Percentiles rank a stretch among this genome's conserved stretches.
These are phyloP conservation scores for Yarrowia hollandica DNA, from an alignment of 805 yeast genomes.

Conservation along the genomic window DNA sequence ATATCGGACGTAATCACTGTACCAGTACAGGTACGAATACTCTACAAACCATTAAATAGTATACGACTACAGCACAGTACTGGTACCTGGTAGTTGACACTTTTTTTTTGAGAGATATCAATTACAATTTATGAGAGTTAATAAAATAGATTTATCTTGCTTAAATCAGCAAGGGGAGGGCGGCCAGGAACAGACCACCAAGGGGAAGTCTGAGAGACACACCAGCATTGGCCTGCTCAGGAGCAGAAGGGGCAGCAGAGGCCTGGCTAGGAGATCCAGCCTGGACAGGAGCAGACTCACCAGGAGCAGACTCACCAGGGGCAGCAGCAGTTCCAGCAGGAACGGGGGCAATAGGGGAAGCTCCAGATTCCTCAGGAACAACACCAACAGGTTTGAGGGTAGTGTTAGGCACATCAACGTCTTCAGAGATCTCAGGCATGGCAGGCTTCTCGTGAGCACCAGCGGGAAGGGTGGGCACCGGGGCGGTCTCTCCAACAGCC, in stretches of 20 bases:
- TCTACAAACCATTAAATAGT: too few relatives aligned
- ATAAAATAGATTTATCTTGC: not conserved
- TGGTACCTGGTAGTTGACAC: too few relatives aligned
- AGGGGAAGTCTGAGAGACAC: constrained; percentile 1
- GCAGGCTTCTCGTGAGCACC: constrained; percentile 18
- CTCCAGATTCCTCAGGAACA: constrained; percentile 1
- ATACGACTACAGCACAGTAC: too few relatives aligned
- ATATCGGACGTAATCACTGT: too few relatives aligned
- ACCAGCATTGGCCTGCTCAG: constrained; percentile 12
- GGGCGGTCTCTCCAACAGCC: not conserved
- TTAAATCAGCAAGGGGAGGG: constrained; percentile 9
- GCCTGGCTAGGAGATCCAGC: constrained; percentile 3
- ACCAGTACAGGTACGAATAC: too few relatives aligned
- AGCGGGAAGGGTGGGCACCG: not conserved
- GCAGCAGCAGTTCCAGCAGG: not conserved
- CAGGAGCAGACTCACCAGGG: not conserved
- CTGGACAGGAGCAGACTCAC: not conserved
- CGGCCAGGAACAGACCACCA: constrained; percentile 14
- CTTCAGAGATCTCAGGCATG: constrained; percentile 7
- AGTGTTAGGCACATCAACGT: not conserved
- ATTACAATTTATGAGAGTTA: constrained; percentile 20
- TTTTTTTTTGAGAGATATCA: constrained; percentile 4
- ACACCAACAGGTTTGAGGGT: constrained; percentile 17
- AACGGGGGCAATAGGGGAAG: not conserved
- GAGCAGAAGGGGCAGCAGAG: constrained; percentile 9